phyloP scores from a whole-genome alignment of 2,329 filamentous ascomycete genomes.

The Aaosphaeria arxii region DNA sequence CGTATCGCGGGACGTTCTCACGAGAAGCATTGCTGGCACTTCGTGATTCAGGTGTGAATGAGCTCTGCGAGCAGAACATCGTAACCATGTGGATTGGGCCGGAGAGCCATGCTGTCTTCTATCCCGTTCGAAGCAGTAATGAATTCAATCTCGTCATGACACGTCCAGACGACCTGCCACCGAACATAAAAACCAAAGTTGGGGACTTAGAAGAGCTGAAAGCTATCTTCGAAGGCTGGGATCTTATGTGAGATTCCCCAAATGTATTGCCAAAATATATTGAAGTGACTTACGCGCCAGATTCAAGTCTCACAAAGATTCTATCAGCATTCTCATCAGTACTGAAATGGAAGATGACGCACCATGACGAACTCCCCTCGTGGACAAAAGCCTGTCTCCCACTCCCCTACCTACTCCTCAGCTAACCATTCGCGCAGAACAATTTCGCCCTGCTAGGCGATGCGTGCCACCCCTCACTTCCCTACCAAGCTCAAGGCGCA shows the following conservation, averaged over 20 bases:
- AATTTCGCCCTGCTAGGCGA: constrained; percentile 12
- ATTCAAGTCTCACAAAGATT: constrained; percentile 5
- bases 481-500: constrained; percentile 42
- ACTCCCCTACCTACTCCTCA: background rate
- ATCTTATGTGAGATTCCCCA: constrained; percentile 46
- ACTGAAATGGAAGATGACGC: constrained; percentile 12
- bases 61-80: constrained; percentile 5
- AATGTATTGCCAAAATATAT: background rate
- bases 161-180: constrained; percentile 58
- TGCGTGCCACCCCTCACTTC: constrained; percentile 13
- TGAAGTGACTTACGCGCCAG: background rate
- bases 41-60: constrained; percentile 6
- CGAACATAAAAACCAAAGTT: constrained; percentile 46
- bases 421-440: constrained; percentile 1
- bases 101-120: constrained; percentile 56
- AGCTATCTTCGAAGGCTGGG: constrained; percentile 57
- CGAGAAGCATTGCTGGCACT: constrained; percentile 3
- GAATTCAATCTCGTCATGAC: constrained; percentile 63
- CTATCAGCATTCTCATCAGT: constrained; percentile 6
- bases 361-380: constrained; percentile 8
- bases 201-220: constrained; percentile 60
- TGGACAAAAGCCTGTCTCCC: constrained; percentile 8
- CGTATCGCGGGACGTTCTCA: constrained; percentile 48
- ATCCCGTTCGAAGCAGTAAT: constrained; percentile 54
- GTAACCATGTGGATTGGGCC: constrained; percentile 43